phyloP scores from a whole-genome alignment of 1,284 basidiomycete genomes.

The Volvariella volvacea region DNA sequence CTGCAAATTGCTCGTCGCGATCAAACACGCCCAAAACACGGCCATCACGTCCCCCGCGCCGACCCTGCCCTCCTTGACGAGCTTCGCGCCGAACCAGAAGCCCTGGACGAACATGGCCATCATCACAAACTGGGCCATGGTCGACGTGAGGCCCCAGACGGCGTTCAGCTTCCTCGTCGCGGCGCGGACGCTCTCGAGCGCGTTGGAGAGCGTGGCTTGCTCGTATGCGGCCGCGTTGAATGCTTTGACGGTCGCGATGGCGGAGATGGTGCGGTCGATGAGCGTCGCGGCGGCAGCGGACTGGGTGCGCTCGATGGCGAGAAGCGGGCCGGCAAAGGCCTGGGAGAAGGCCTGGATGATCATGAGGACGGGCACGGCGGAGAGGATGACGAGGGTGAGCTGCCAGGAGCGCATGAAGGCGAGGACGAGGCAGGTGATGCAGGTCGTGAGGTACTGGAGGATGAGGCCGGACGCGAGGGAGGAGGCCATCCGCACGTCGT shows the following conservation, averaged over 20 bases:
- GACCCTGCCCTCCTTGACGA: constrained; percentile 71
- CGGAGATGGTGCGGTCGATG: constrained; percentile 71
- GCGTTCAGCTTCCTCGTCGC: constrained; percentile 52
- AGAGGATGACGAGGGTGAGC: constrained; percentile 88
- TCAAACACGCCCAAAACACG: constrained; percentile 94
- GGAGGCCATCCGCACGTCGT: constrained; percentile 84
- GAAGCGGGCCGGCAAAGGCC: constrained; percentile 56
- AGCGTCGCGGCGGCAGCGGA: constrained; percentile 71
- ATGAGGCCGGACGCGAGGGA: constrained; percentile 74
- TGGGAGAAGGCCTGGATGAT: constrained; percentile 76
- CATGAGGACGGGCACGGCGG: constrained; percentile 80
- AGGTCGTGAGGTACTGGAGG: constrained; percentile 78
- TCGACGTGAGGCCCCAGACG: constrained; percentile 75
- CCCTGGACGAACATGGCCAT: constrained; percentile 95
- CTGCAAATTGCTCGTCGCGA: constrained; percentile 83
- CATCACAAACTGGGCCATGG: constrained; percentile 69
- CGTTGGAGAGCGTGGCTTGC: constrained; percentile 35
- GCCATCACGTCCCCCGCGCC: constrained; percentile 81
- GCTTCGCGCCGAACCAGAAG: constrained; percentile 92
- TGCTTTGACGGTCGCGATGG: constrained; percentile 91
- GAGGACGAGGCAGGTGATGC: constrained; percentile 73
- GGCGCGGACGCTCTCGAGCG: constrained; percentile 40
- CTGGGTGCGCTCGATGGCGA: constrained; percentile 61
- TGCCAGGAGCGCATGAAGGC: constrained; percentile 78
- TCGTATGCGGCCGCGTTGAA: constrained; percentile 84